These are phyloP conservation scores for Aciculosporium take DNA, from an alignment of 2,329 filamentous ascomycete species.

Conservation along the genomic window DNA sequence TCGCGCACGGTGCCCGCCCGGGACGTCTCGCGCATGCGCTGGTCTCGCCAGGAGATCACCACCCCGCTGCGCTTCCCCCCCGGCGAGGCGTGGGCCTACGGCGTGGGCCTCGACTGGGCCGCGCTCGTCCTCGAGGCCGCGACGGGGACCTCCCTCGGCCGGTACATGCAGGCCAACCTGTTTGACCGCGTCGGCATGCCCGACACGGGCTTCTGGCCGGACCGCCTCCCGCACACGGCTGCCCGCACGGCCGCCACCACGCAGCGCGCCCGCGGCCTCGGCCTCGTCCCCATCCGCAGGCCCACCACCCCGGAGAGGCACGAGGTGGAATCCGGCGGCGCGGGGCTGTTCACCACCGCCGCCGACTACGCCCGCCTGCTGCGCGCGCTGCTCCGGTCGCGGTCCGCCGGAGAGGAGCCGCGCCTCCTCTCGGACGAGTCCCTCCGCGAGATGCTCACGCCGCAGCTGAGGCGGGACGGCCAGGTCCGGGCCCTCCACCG, in stretches of 20 bases:
- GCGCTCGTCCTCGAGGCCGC: slow-evolving; percentile 28
- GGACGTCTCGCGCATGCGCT: slow-evolving; percentile 17
- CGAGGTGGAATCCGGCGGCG: slow-evolving; percentile 27
- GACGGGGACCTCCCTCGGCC: slow-evolving; percentile 21
- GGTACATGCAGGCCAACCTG: slow-evolving; percentile 23
- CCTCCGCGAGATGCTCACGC: slow-evolving; percentile 22
- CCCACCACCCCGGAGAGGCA: slow-evolving; percentile 16
- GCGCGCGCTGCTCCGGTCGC: slow-evolving; percentile 18
- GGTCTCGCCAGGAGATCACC: slow-evolving; percentile 22
- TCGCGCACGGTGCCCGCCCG: slow-evolving; percentile 18
- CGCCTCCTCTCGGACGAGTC: slow-evolving; percentile 19
- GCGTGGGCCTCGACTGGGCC: slow-evolving; percentile 32
- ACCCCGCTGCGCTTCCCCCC: slow-evolving; percentile 30
- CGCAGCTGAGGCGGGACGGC: slow-evolving; percentile 24
- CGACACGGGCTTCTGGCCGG: slow-evolving; percentile 24
- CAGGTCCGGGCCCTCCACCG: slow-evolving; percentile 12
- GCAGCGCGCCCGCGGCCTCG: slow-evolving; percentile 9
- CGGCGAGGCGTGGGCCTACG: slow-evolving; percentile 35
- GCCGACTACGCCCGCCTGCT: slow-evolving; percentile 25
- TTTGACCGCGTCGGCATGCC: slow-evolving; percentile 22
- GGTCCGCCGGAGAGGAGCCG: too few relatives aligned
- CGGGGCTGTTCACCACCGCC: slow-evolving; percentile 28
- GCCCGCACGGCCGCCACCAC: slow-evolving; percentile 11
- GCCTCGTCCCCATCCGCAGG: slow-evolving; percentile 9
- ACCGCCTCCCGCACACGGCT: slow-evolving; percentile 13